Percentiles rank a stretch among this genome's conserved stretches.
phyloP scores from a whole-genome alignment of 345 rosid species.

The Linum tenue region DNA sequence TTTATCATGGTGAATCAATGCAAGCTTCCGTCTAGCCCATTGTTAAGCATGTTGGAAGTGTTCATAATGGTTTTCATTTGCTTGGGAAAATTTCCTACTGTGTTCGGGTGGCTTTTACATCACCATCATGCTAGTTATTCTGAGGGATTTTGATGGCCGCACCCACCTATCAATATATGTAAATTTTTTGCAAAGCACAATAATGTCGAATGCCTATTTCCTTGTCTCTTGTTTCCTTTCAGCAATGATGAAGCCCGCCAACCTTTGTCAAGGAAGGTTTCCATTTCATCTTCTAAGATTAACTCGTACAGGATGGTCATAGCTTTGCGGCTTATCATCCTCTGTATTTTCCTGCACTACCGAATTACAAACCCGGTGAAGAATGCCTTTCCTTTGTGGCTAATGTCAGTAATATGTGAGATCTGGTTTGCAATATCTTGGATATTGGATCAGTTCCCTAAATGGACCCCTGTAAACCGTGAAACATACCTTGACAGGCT shows the following conservation, averaged over 20 bases:
- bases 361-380: slow-evolving; percentile 26
- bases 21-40: too few species aligned
- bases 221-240: slow-evolving; percentile 5
- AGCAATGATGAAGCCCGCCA: slow-evolving; percentile 33
- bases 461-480: slow-evolving; percentile 33
- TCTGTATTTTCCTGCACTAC: slow-evolving; percentile 29
- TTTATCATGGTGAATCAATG: too few species aligned
- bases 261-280: slow-evolving; percentile 29
- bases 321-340: slow-evolving; percentile 25
- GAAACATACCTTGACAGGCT: slow-evolving; percentile 34
- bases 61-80: too few species aligned
- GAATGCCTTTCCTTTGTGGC: slow-evolving; percentile 25
- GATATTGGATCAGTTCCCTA: slow-evolving; percentile 35
- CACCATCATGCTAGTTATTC: background rate
- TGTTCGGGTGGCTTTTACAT: too few species aligned
- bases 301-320: slow-evolving; percentile 31
- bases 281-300: slow-evolving; percentile 27
- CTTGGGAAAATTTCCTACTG: too few species aligned
- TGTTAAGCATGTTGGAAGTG: too few species aligned
- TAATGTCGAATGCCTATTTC: background rate
- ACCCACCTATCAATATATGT: too few species aligned
- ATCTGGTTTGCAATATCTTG: slow-evolving; percentile 35
- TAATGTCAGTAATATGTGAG: slow-evolving; percentile 30
- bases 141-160: background rate
- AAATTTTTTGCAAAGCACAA: background rate